phyloP scores from a whole-genome alignment of 192 early-diverging fungal genomes.

The Endogone sp. region DNA sequence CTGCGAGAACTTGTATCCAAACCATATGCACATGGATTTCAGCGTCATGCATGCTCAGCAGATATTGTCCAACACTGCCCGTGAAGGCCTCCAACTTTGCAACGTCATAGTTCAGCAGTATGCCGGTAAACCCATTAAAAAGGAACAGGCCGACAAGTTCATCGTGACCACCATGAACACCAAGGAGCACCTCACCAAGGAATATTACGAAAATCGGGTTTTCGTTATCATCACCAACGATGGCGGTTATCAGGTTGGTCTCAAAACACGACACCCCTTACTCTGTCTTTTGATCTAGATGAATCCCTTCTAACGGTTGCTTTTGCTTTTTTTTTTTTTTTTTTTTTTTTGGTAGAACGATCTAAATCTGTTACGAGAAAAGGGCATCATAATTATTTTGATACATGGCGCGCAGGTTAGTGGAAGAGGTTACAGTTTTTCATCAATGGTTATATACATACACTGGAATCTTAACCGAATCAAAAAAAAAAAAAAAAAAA shows the following conservation, averaged over 20 bases:
- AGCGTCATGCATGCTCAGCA: neutral
- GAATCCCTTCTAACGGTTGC: too few relatives aligned
- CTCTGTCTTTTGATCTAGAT: neutral
- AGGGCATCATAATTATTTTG: neutral
- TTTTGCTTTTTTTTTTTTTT: too few relatives aligned
- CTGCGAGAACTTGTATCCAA: neutral
- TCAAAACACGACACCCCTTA: too few relatives aligned
- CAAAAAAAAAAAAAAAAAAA: too few relatives aligned
- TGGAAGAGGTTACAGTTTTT: too few relatives aligned
- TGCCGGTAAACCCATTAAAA: neutral
- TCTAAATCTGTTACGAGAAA: neutral
- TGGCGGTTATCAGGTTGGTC: neutral
- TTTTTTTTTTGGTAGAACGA: neutral
- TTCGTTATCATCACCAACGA: neutral
- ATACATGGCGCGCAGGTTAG: neutral
- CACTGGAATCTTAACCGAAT: too few relatives aligned
- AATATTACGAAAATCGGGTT: neutral
- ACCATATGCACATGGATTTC: neutral
- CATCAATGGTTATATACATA: too few relatives aligned
- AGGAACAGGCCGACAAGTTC: neutral
- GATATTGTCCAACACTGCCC: neutral
- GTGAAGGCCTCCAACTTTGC: neutral
- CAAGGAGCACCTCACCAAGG: neutral
- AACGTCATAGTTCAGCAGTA: neutral
- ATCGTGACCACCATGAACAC: neutral